Evolutionary conservation across 164 flowering plant species (phyloP).

Genomic region (Vitis cinerea): DNA sequence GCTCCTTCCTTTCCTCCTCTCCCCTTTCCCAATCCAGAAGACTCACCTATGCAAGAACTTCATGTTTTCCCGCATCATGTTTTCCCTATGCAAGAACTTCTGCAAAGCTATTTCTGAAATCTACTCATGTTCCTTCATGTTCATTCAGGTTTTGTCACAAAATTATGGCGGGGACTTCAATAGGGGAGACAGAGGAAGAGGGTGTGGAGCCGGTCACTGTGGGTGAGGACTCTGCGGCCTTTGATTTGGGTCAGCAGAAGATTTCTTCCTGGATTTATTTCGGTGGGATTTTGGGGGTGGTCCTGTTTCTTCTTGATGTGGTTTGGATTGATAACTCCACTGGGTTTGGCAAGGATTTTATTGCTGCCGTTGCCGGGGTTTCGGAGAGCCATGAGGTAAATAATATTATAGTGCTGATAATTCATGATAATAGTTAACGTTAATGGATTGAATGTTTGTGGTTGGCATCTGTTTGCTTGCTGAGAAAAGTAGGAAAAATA

Average conservation of each 20-base stretch:
- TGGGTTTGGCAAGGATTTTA: constrained; percentile 65
- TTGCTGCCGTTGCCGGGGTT: constrained; percentile 53
- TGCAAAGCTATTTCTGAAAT: too few species aligned
- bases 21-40: neutral
- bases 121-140: too few species aligned
- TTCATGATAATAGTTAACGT: too few species aligned
- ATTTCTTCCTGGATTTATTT: constrained; percentile 85
- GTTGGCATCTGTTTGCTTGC: neutral
- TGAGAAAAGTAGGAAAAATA: neutral
- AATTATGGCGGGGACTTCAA: neutral
- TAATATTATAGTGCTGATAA: neutral
- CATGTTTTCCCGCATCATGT: too few species aligned
- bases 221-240: constrained; percentile 88
- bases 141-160: neutral
- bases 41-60: neutral
- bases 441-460: neutral
- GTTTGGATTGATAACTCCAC: constrained; percentile 78
- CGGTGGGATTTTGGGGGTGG: constrained; percentile 61
- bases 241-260: constrained; percentile 67
- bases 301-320: constrained; percentile 62
- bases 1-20: neutral
- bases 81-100: too few species aligned
- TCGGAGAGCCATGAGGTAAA: constrained; percentile 81
- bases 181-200: neutral
- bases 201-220: constrained; percentile 10